Percentiles rank a stretch among this genome's conserved stretches.
Conservation (phyloP, 345 rosid genomes). For the Eucalyptus melliodora region DNA sequence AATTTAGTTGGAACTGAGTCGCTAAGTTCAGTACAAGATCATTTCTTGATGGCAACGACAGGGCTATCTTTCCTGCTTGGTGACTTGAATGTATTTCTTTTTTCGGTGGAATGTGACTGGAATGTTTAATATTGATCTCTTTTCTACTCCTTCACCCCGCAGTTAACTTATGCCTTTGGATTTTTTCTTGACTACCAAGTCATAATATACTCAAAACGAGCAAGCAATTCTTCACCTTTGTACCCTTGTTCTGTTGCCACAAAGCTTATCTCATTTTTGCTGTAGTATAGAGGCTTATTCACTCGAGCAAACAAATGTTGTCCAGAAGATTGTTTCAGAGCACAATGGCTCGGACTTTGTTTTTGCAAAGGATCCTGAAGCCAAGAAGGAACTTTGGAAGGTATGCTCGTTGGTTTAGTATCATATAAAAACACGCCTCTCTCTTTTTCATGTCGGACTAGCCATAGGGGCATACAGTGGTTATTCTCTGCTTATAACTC, state of each 20-base stretch:
- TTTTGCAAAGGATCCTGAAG: slow-evolving; percentile 75
- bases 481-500: neutral
- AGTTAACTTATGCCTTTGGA: neutral
- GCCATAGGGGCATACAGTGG: neutral
- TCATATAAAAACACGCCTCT: neutral
- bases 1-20: neutral
- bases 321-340: slow-evolving; percentile 73
- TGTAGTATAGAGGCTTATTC: slow-evolving; percentile 62
- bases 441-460: neutral
- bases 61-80: neutral
- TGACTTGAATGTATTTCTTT: neutral
- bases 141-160: neutral
- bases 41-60: neutral
- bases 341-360: slow-evolving; percentile 82
- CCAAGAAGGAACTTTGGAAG: slow-evolving; percentile 91
- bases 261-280: neutral
- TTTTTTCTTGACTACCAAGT: neutral
- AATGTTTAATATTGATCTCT: neutral
- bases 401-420: slow-evolving; percentile 15
- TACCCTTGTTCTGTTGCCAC: neutral
- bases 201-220: neutral
- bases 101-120: neutral
- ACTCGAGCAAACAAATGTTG: slow-evolving; percentile 68
- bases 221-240: neutral
- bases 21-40: neutral